A percentile compares a stretch with the other conserved stretches of the same genome.
These are phyloP conservation scores for Nothophytophthora sp. DNA, from an alignment of 352 stramenopile genomes.

Conservation along the genomic window DNA sequence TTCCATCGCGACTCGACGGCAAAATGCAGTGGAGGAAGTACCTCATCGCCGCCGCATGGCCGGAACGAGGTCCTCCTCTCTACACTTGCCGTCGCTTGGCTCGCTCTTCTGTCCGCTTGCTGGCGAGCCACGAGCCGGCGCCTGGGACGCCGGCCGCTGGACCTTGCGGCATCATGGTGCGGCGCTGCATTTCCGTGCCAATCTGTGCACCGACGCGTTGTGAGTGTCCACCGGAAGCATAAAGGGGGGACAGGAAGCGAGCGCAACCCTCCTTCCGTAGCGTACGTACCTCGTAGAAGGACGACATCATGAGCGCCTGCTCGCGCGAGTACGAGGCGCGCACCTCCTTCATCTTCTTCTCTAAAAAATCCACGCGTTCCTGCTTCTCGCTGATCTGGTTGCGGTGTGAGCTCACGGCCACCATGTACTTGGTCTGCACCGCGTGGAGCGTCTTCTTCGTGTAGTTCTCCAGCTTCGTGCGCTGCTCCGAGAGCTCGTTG, in stretches of 20 bases:
- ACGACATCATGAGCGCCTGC: conserved; percentile 88
- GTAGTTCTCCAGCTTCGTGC: conserved; percentile 89
- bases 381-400: conserved; percentile 90
- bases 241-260: too few species aligned
- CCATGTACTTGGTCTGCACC: conserved; percentile 92
- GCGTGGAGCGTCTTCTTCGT: conserved; percentile 90
- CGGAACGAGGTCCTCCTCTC: too few species aligned
- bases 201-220: conserved; percentile 45
- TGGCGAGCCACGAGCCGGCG: conserved; percentile 76
- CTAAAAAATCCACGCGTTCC: conserved; percentile 80
- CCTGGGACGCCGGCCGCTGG: conserved; percentile 42
- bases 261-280: too few species aligned
- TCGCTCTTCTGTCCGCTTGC: conserved; percentile 82
- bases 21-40: too few species aligned
- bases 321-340: conserved; percentile 80
- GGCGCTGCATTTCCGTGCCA: conserved; percentile 85
- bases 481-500: conserved; percentile 86
- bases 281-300: conserved; percentile 86
- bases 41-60: too few species aligned
- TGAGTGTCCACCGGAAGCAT: too few species aligned
- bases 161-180: conserved; percentile 86
- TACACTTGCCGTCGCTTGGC: conserved; percentile 72
- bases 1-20: too few species aligned
- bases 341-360: conserved; percentile 88
- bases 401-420: conserved; percentile 84